Conservation (phyloP, 2,329 filamentous ascomycete species). For the Plenodomus biglobosus region DNA sequence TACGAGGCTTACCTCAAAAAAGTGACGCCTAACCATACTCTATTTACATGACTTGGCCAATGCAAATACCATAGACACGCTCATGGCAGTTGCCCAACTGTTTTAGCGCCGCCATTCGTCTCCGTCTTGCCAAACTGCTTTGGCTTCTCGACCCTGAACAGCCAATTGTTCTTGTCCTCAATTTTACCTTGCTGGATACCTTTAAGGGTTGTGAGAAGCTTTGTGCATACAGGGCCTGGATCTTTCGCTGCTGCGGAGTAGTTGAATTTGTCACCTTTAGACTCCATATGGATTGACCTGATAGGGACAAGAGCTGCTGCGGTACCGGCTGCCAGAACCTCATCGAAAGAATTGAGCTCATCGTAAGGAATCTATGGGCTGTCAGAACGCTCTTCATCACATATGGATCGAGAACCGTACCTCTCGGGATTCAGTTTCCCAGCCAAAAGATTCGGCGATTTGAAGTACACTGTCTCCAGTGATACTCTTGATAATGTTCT, state of each 20-base stretch:
- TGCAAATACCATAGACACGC: not conserved
- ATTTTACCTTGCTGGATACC: conserved; percentile 82
- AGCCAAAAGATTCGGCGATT: conserved; percentile 77
- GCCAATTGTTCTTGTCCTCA: conserved; percentile 77
- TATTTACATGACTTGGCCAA: not conserved
- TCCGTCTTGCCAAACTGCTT: conserved; percentile 39
- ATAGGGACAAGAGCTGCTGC: conserved; percentile 91
- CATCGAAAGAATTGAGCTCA: conserved; percentile 65
- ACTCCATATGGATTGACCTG: conserved; percentile 78
- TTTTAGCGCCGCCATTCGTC: conserved; percentile 27
- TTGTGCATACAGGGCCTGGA: conserved; percentile 70
- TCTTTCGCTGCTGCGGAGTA: conserved; percentile 63
- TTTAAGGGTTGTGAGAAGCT: conserved; percentile 75
- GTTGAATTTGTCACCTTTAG: conserved; percentile 57
- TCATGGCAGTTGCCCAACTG: conserved; percentile 41
- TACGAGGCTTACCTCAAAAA: not conserved
- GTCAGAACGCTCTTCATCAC: conserved; percentile 5
- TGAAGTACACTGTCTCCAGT: conserved; percentile 77
- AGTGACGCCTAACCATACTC: not conserved
- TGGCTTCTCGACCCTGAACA: conserved; percentile 49
- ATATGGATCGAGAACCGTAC: conserved; percentile 48
- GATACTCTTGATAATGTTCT: conserved; percentile 83
- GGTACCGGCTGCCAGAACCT: conserved; percentile 90
- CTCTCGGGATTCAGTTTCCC: conserved; percentile 75
- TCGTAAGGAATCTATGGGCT: conserved; percentile 62